Conservation (phyloP, 495 filamentous ascomycete species). For the Xylaria castorea region DNA sequence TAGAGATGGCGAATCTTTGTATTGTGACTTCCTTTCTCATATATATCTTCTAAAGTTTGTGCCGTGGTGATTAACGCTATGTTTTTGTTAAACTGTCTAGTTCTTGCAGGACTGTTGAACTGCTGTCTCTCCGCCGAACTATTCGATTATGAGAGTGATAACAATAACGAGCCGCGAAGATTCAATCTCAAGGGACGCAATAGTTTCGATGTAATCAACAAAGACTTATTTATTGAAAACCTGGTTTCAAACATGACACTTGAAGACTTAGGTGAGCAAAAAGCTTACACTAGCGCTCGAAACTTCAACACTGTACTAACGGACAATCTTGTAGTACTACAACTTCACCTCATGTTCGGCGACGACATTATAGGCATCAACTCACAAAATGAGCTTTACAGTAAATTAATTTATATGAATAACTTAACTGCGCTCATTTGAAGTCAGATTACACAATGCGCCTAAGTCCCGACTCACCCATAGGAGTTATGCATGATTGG, state of each 20-base stretch:
- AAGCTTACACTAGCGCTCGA: not conserved
- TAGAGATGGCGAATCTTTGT: not conserved
- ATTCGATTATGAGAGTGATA: not conserved
- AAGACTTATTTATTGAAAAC: conserved; percentile 33
- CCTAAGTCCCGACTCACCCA: conserved; percentile 40
- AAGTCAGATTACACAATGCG: conserved; percentile 43
- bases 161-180: not conserved
- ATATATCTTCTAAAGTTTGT: not conserved
- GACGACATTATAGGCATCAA: conserved; percentile 49
- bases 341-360: conserved; percentile 54
- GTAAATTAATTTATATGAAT: conserved; percentile 24
- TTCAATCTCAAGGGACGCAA: not conserved
- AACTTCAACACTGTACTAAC: not conserved
- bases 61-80: not conserved
- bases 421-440: conserved; percentile 19
- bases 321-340: conserved; percentile 36
- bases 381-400: conserved; percentile 50
- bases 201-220: conserved; percentile 12
- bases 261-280: conserved; percentile 37
- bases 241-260: conserved; percentile 43
- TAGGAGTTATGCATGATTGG: conserved; percentile 44
- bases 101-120: not conserved
- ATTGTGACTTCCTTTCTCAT: not conserved
- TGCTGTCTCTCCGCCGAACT: not conserved
- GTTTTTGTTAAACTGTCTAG: not conserved